Conservation (phyloP, 1,284 basidiomycete genomes). For the Melampsora larici-populina region DNA sequence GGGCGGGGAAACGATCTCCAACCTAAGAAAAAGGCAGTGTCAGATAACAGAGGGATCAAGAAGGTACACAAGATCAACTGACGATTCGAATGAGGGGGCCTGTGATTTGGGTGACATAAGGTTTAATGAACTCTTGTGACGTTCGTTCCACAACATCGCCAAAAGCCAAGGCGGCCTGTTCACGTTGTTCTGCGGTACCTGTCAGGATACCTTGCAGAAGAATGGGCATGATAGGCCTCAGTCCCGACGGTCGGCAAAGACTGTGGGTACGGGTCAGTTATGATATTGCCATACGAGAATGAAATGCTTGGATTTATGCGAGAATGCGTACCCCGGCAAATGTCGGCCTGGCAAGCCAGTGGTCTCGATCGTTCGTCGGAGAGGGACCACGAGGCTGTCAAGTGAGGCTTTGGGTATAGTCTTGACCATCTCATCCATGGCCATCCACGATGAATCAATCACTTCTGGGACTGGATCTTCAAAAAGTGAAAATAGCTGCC, state of each 20-base stretch:
- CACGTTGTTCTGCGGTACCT: slow-evolving; percentile 60
- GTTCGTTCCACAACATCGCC: slow-evolving; percentile 91
- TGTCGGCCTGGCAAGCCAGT: slow-evolving; percentile 72
- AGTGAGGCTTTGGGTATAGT: slow-evolving; percentile 87
- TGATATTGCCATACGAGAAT: background rate
- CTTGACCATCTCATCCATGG: slow-evolving; percentile 85
- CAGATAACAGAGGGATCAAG: background rate
- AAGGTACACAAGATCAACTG: background rate
- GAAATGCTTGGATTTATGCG: background rate
- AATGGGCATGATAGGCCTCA: slow-evolving; percentile 68
- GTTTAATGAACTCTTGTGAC: slow-evolving; percentile 82
- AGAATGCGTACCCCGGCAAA: slow-evolving; percentile 58
- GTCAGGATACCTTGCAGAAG: slow-evolving; percentile 46
- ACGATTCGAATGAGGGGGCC: slow-evolving; percentile 72
- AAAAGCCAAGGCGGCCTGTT: slow-evolving; percentile 91
- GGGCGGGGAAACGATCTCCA: slow-evolving; percentile 66
- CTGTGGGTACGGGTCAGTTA: slow-evolving; percentile 58
- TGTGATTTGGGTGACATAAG: slow-evolving; percentile 92
- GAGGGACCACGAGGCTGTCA: slow-evolving; percentile 79
- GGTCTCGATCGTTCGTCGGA: slow-evolving; percentile 82
- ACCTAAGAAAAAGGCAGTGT: slow-evolving; percentile 16
- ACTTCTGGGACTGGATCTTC: slow-evolving; percentile 74
- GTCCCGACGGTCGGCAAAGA: slow-evolving; percentile 82
- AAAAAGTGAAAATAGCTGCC: slow-evolving; percentile 80
- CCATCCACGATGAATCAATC: slow-evolving; percentile 75